Evolutionary conservation across 2,329 filamentous ascomycete species (phyloP).

Genomic region (Clarireedia monteithiana): DNA sequence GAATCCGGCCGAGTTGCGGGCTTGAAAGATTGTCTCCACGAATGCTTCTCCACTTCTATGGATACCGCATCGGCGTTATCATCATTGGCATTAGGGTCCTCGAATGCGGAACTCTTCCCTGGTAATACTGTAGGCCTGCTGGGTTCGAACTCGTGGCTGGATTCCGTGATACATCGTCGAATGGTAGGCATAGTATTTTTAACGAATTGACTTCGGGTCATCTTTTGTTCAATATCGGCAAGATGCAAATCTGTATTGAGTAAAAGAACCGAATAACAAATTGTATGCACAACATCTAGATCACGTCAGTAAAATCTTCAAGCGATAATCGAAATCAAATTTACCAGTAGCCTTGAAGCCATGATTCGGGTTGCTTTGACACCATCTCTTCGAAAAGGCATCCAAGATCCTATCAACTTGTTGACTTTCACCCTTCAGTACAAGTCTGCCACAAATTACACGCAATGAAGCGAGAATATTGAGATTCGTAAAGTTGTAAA

Average conservation of each 20-base stretch:
- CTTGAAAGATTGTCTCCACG: conserved; percentile 29
- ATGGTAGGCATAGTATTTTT: conserved; percentile 95
- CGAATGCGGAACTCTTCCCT: conserved; percentile 23
- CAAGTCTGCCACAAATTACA: conserved; percentile 70
- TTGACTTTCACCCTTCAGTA: conserved; percentile 87
- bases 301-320: conserved; percentile 11
- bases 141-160: conserved; percentile 57
- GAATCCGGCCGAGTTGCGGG: conserved; percentile 21
- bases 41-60: conserved; percentile 27
- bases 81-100: conserved; percentile 13
- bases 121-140: conserved; percentile 44
- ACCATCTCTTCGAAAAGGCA: conserved; percentile 85
- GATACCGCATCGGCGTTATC: conserved; percentile 15
- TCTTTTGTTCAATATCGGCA: conserved; percentile 91
- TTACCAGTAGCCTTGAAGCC: conserved; percentile 83
- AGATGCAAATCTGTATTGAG: conserved; percentile 94
- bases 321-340: conserved; percentile 24
- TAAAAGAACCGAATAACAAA: conserved; percentile 91
- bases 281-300: conserved; percentile 87
- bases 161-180: conserved; percentile 64
- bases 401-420: conserved; percentile 93
- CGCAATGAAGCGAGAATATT: conserved; percentile 75
- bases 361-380: conserved; percentile 83
- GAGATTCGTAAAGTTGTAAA: conserved; percentile 78
- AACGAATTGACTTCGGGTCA: conserved; percentile 90